Percentiles rank a stretch among this genome's conserved stretches.
These are phyloP conservation scores for Micromonas pusilla DNA, from an alignment of 139 green algal genomes.

Conservation along the genomic window DNA sequence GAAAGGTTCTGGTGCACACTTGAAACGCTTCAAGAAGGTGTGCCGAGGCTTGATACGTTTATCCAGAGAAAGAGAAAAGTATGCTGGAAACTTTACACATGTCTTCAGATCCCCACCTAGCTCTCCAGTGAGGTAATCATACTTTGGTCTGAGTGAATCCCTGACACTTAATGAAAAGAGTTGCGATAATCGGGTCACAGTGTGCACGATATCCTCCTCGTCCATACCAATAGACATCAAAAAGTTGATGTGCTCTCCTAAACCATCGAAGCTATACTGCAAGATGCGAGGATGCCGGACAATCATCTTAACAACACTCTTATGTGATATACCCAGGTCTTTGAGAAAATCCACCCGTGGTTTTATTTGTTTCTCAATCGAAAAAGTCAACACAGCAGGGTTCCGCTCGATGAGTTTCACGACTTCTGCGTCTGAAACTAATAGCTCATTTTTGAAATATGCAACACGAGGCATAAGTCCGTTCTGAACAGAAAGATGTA, in stretches of 20 bases:
- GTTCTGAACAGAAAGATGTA: conserved; percentile 48
- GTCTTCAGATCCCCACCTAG: conserved; percentile 47
- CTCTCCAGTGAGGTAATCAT: conserved; percentile 53
- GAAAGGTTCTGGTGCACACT: conserved; percentile 32
- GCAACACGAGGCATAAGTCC: conserved; percentile 43
- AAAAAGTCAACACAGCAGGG: conserved; percentile 54
- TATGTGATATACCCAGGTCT: conserved; percentile 30
- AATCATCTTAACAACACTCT: conserved; percentile 43
- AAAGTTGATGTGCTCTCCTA: conserved; percentile 39
- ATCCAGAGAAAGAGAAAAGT: conserved; percentile 58
- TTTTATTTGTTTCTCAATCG: conserved; percentile 47
- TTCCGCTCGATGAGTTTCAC: conserved; percentile 46
- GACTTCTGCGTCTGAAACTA: conserved; percentile 34
- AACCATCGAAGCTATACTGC: conserved; percentile 51
- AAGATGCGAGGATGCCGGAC: conserved; percentile 48
- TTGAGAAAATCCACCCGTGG: conserved; percentile 45
- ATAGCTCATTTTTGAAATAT: conserved; percentile 40
- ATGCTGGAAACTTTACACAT: conserved; percentile 55
- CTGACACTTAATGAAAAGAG: conserved; percentile 53
- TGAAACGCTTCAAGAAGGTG: conserved; percentile 38
- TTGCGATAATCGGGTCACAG: conserved; percentile 48
- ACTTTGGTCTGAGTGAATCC: conserved; percentile 58
- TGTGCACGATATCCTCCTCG: conserved; percentile 37
- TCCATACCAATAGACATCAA: conserved; percentile 49
- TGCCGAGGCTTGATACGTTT: conserved; percentile 47